These are phyloP conservation scores for Mercurialis annua DNA, from an alignment of 345 rosid species.

Conservation along the genomic window DNA sequence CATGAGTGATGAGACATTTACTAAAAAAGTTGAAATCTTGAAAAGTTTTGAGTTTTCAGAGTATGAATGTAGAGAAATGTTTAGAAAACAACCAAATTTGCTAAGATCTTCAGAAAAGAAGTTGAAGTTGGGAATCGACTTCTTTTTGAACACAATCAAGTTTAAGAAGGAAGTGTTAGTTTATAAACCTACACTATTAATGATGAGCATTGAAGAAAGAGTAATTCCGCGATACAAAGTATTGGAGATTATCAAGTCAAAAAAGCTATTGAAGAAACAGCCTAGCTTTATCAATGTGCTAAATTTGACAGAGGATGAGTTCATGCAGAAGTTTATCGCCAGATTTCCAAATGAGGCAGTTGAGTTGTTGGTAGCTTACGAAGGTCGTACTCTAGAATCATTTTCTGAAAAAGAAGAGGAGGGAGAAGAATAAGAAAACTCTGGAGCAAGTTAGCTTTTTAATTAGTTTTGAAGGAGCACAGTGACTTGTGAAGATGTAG, in stretches of 20 bases:
- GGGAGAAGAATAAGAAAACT: too few relatives aligned
- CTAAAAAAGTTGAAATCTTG: conserved; percentile 28
- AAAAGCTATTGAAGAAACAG: conserved; percentile 31
- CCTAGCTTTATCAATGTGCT: conserved; percentile 5
- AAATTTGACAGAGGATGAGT: conserved; percentile 17
- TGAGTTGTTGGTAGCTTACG: conserved; percentile 34
- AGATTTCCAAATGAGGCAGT: conserved; percentile 29
- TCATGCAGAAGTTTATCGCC: conserved; percentile 28
- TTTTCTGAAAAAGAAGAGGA: conserved; percentile 4
- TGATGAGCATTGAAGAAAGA: conserved; percentile 33
- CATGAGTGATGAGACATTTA: conserved; percentile 26
- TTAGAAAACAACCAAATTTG: conserved; percentile 30
- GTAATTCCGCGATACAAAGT: conserved; percentile 38
- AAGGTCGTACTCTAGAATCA: conserved; percentile 13
- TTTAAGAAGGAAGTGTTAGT: conserved; percentile 25
- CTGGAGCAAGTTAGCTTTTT: background rate
- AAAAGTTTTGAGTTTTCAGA: conserved; percentile 31
- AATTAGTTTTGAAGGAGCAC: conserved; percentile 1
- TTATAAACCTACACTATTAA: conserved; percentile 18
- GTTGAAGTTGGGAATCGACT: conserved; percentile 29
- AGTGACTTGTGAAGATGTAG: background rate
- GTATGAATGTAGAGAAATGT: conserved; percentile 26
- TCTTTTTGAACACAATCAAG: conserved; percentile 25
- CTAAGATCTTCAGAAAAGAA: conserved; percentile 28
- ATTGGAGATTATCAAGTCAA: conserved; percentile 30